phyloP scores from a whole-genome alignment of 768 basidiomycete genomes.

The Tylopilus felleus region DNA sequence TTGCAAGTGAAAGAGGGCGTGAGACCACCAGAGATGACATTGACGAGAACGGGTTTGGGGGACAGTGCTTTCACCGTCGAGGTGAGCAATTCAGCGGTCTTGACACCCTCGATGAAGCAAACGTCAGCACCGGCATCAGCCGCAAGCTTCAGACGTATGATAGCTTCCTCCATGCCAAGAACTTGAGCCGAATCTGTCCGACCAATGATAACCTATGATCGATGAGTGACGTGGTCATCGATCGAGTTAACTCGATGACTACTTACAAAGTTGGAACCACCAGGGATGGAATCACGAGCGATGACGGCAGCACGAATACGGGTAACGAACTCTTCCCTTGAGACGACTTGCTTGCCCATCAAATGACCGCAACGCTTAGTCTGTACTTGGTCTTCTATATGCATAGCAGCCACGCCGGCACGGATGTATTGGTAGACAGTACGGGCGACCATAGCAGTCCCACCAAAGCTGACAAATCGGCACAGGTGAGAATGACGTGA shows the following conservation, averaged over 20 bases:
- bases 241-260: neutral
- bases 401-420: slow-evolving; percentile 69
- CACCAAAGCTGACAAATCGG: slow-evolving; percentile 49
- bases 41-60: slow-evolving; percentile 76
- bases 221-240: neutral
- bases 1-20: slow-evolving; percentile 70
- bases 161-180: slow-evolving; percentile 74
- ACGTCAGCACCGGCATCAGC: slow-evolving; percentile 74
- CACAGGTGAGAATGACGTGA: slow-evolving; percentile 6
- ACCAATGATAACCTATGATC: slow-evolving; percentile 60
- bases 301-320: slow-evolving; percentile 76
- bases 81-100: slow-evolving; percentile 60
- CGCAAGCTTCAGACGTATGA: slow-evolving; percentile 63
- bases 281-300: slow-evolving; percentile 73
- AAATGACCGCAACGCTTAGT: slow-evolving; percentile 79
- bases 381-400: slow-evolving; percentile 82
- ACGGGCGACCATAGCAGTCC: slow-evolving; percentile 70
- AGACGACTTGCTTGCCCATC: slow-evolving; percentile 79
- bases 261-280: slow-evolving; percentile 68
- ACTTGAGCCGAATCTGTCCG: slow-evolving; percentile 78
- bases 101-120: slow-evolving; percentile 79
- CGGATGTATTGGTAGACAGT: slow-evolving; percentile 69
- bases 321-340: slow-evolving; percentile 69
- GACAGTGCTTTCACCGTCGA: slow-evolving; percentile 63
- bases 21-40: slow-evolving; percentile 75